Evolutionary conservation across 352 stramenopile species (phyloP), one percentile per base, ranked within the genome.

Genomic region (Achlya hypogyna): DNA sequence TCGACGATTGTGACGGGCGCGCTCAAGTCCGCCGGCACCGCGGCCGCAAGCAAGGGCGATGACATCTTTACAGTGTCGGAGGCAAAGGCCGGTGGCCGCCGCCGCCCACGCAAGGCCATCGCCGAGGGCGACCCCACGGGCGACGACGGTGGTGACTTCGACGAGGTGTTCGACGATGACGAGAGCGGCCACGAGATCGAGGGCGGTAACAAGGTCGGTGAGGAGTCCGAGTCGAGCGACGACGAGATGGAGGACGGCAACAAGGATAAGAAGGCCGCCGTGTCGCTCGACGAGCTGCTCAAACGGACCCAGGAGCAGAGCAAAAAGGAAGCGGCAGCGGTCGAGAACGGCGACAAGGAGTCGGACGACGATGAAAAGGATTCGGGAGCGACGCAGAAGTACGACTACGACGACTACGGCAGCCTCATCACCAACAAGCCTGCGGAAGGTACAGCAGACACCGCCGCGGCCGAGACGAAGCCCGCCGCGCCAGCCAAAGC

Each of bases 111-210:
- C 8, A 82, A 79, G 5, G 58, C 75, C 10, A 65, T 62, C 0
- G 59, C 49, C 16, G 77, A 76, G 56, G 74, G 74, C 38, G 85
- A 82, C 52, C 75, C 85, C 2, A 90, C 81, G 51, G 85, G 84
- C 14, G 83, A 92, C 64, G 82, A 94, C 56, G 85, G 85, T 51
- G 85, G 83, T 28, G 85, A 94, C 73, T 91, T 94, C 75, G 84
- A 91, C 27, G 85, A 92, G 70, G 91, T 91, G 63, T 92, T 94
- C 62, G 82, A 91, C 70, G 85, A 94, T 43, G 85, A 94, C 43
- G 85, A 94, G 63, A 91, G 84, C 42, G 83, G 91, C n/a, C 75
- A 78, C 2, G 85, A 92, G 75, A 89, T 94, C 51, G 75, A 91
- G 25, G 77, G 88, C 22, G 78, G 89, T 22, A 79, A 90, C 14